Percentiles rank a stretch among this genome's conserved stretches.
Conservation (phyloP, 202 grass and related monocot genomes). For the Tripidium arundinaceum region DNA sequence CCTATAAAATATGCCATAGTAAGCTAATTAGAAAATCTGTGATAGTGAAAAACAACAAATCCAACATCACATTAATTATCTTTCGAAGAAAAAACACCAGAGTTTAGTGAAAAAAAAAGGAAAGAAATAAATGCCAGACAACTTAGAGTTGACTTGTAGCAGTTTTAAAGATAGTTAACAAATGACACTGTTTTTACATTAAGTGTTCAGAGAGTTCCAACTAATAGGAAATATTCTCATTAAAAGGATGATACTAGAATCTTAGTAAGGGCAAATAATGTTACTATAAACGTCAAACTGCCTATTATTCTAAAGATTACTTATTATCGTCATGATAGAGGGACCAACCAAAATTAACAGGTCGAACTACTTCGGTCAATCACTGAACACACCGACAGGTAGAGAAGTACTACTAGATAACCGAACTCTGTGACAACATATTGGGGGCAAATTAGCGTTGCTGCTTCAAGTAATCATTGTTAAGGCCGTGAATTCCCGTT, state of each 20-base stretch:
- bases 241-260: background rate
- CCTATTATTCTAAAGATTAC: no score
- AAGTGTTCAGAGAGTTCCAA: background rate
- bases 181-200: background rate
- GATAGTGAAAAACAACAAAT: background rate
- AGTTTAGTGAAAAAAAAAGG: background rate
- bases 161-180: background rate
- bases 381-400: background rate
- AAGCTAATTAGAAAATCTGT: background rate
- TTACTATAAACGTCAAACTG: background rate
- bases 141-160: background rate
- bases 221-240: background rate
- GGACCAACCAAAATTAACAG: background rate
- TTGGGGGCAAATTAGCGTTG: background rate
- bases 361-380: background rate
- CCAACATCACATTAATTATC: background rate
- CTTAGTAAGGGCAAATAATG: background rate
- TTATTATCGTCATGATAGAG: background rate
- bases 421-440: background rate
- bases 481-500: background rate
- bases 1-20: constrained; percentile 1
- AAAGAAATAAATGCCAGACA: background rate
- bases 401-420: background rate
- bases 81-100: background rate
- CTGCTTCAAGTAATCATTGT: background rate